Conservation (phyloP, 2,329 filamentous ascomycete genomes). For the Penicillium olsonii region DNA sequence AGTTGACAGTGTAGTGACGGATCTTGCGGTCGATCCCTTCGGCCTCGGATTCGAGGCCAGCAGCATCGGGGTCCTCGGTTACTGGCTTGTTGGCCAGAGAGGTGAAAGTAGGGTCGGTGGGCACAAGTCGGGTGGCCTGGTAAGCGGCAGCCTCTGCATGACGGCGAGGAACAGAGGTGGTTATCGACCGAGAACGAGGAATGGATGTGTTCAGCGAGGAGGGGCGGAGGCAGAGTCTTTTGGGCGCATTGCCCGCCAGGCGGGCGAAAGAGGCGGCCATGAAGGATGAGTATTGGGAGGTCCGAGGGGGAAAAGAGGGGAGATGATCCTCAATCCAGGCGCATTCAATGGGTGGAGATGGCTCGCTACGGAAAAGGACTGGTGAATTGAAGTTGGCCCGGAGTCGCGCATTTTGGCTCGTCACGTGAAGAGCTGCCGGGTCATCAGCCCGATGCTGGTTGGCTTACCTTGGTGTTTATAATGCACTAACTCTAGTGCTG, state of each 20-base stretch:
- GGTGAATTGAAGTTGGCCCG: conserved; percentile 29
- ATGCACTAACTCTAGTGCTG: conserved; percentile 5
- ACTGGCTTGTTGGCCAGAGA: conserved; percentile 45
- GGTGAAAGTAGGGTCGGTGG: conserved; percentile 59
- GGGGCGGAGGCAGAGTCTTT: conserved; percentile 59
- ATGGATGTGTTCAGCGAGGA: conserved; percentile 45
- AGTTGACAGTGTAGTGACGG: conserved; percentile 99
- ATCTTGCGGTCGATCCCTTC: conserved; percentile 70
- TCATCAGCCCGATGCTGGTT: conserved; percentile 40
- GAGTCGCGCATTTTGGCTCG: conserved; percentile 37
- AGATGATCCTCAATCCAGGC: conserved; percentile 39
- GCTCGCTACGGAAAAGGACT: conserved; percentile 34
- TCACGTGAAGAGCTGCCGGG: conserved; percentile 40
- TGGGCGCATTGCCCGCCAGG: conserved; percentile 60
- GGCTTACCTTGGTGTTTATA: conserved; percentile 24
- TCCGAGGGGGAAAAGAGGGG: conserved; percentile 23
- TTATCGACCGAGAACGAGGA: conserved; percentile 56
- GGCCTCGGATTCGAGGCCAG: conserved; percentile 49
- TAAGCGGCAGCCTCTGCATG: conserved; percentile 53
- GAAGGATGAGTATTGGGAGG: conserved; percentile 23
- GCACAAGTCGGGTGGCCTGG: conserved; percentile 57
- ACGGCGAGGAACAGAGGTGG: conserved; percentile 56
- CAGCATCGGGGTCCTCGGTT: conserved; percentile 41
- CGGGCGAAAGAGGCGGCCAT: conserved; percentile 66
- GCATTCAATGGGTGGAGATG: conserved; percentile 36